Conservation (phyloP, 768 basidiomycete species). For the Trametes meyenii region DNA sequence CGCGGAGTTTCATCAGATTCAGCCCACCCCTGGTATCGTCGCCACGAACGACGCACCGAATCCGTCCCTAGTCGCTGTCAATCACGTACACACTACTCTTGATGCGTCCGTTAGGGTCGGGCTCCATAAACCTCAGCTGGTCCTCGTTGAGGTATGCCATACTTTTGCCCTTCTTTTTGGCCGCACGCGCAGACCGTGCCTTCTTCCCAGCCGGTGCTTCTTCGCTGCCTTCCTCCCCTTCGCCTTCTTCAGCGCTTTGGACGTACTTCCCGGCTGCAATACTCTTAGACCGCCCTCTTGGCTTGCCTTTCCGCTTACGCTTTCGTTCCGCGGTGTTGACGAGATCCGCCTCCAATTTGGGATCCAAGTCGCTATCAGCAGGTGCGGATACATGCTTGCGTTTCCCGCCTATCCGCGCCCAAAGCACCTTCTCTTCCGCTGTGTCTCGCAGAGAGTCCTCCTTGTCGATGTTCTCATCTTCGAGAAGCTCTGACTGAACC, state of each 20-base stretch:
- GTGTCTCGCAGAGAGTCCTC: slow-evolving; percentile 34
- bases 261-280: neutral
- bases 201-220: neutral
- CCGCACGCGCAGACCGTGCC: neutral
- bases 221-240: neutral
- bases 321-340: neutral
- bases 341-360: neutral
- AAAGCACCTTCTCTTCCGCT: slow-evolving; percentile 45
- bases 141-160: slow-evolving; percentile 9
- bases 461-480: slow-evolving; percentile 46
- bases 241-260: neutral
- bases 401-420: slow-evolving; percentile 32
- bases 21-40: neutral
- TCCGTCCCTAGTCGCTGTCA: slow-evolving; percentile 26
- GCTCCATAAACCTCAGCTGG: slow-evolving; percentile 17
- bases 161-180: slow-evolving; percentile 6
- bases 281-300: slow-evolving; percentile 2
- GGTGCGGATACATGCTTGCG: too few relatives aligned
- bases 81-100: slow-evolving; percentile 28
- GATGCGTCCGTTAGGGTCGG: slow-evolving; percentile 23
- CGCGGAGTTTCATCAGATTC: neutral
- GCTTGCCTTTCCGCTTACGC: slow-evolving; percentile 7
- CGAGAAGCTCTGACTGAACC: slow-evolving; percentile 42
- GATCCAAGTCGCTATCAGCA: neutral
- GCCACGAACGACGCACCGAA: neutral